Percentiles rank a stretch among this genome's conserved stretches.
phyloP scores from a whole-genome alignment of 2,329 filamentous ascomycete species.

The Pseudopithomyces chartarum region DNA sequence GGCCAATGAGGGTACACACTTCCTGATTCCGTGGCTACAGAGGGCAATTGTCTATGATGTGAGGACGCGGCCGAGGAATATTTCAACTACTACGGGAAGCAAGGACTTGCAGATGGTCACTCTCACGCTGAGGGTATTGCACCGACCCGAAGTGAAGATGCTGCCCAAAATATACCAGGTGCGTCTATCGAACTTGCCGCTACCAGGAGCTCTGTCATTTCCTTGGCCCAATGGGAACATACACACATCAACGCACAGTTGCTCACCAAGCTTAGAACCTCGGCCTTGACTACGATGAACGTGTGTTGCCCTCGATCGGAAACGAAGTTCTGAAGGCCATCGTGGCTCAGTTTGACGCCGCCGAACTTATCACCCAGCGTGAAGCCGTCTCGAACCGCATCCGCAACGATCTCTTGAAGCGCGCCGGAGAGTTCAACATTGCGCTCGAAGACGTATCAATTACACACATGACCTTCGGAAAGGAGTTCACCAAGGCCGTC shows the following conservation, averaged over 20 bases:
- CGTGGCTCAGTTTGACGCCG: conserved; percentile 59
- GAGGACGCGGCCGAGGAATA: conserved; percentile 94
- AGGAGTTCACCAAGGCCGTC: conserved; percentile 97
- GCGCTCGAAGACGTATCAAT: conserved; percentile 98
- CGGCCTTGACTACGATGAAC: conserved; percentile 92
- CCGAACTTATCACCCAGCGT: conserved; percentile 88
- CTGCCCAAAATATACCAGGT: conserved; percentile 99
- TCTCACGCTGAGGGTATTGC: conserved; percentile 92
- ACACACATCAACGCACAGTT: background rate
- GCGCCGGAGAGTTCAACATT: conserved; percentile 97
- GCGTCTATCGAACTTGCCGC: conserved; percentile 32
- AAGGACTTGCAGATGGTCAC: conserved; percentile 99
- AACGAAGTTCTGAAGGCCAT: conserved; percentile 62
- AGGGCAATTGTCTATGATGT: conserved; percentile 95
- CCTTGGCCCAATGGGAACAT: background rate
- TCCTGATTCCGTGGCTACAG: conserved; percentile 94
- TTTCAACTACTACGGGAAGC: conserved; percentile 94
- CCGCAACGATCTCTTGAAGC: conserved; percentile 86
- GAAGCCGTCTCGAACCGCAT: conserved; percentile 97
- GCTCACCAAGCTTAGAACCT: conserved; percentile 70
- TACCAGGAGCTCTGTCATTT: background rate
- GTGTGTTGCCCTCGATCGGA: conserved; percentile 59
- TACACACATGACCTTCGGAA: conserved; percentile 99
- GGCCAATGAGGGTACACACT: conserved; percentile 95
- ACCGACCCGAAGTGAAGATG: conserved; percentile 89